Evolutionary conservation across 352 stramenopile genomes (phyloP), one percentile per base, ranked within the genome.

Genomic region (Phytophthora quininea): DNA sequence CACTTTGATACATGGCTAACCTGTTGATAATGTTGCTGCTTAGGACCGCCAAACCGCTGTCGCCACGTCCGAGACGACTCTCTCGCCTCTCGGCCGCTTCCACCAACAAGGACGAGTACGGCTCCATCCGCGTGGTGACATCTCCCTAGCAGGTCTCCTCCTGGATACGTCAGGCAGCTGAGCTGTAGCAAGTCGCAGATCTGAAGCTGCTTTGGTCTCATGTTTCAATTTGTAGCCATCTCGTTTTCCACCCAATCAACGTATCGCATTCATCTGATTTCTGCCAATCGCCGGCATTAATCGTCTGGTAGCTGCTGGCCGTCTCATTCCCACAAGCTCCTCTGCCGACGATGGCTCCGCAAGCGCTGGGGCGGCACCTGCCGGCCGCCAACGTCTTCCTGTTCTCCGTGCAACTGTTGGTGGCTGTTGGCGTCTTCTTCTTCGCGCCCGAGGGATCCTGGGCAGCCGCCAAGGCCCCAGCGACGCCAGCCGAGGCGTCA

Each of bases 361-460:
- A 47, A 32, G 38, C 68, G 33, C 69, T 42, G 38, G 64, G 67
- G 50, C 40, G 51, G 49, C 58, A 66, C 35, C 60, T 82, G 46
- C 68, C 74, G 35, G 56, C 30, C 52, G 53, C 63, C 58, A 83
- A 83, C 65, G 47, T 76, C 33, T 45, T 72, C n/a, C 51, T 76
- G 35, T 83, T 77, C 57, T 3, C 59, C 19, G 14, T 77, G 11
- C 71, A 83, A 64, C 33, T 74, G 50, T 49, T 54, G 35, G 56
- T 76, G 4, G 54, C 45, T 29, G 48, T 69, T 8, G 42, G 57
- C 19, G 61, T 82, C 61, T 67, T 67, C 45, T 30, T 70, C 10
- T 79, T 79, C 51, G 74, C 74, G 0, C 71, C 74, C 11, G 71
- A 79, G 10, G 67, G 63, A 24, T 73, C 74, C 9, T 82, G 74